Evolutionary conservation across 2,329 filamentous ascomycete species (phyloP).

Genomic region (Dissoconium aciculare): DNA sequence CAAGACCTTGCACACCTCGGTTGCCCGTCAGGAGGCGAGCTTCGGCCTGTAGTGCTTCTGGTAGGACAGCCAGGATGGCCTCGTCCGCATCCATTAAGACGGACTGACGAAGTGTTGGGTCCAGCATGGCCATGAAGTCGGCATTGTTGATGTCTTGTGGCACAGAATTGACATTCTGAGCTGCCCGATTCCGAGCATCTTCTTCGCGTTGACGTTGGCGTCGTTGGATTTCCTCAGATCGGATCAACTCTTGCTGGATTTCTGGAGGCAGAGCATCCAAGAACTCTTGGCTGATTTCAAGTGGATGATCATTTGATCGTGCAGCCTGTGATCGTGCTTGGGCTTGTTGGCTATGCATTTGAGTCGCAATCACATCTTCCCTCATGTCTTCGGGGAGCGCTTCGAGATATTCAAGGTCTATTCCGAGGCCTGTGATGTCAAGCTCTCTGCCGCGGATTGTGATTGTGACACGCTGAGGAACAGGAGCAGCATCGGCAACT

Average conservation of each 20-base stretch:
- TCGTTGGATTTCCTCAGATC: constrained; percentile 78
- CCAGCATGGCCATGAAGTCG: constrained; percentile 80
- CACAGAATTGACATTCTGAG: constrained; percentile 27
- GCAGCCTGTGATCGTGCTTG: constrained; percentile 66
- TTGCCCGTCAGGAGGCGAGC: constrained; percentile 55
- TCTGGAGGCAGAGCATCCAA: constrained; percentile 82
- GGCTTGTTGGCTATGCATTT: constrained; percentile 57
- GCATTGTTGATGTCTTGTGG: constrained; percentile 75
- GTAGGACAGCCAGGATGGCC: constrained; percentile 67
- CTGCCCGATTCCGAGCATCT: constrained; percentile 49
- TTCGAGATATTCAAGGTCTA: constrained; percentile 85
- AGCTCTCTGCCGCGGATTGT: constrained; percentile 69
- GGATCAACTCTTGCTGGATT: constrained; percentile 75
- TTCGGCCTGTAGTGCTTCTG: constrained; percentile 73
- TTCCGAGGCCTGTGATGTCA: constrained; percentile 87
- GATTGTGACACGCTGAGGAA: constrained; percentile 61
- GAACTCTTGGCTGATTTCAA: constrained; percentile 83
- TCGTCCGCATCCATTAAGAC: constrained; percentile 87
- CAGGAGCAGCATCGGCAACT: constrained; percentile 9
- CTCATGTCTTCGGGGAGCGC: constrained; percentile 95
- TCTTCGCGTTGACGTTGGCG: constrained; percentile 78
- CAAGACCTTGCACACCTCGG: constrained; percentile 19
- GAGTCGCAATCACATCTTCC: constrained; percentile 73
- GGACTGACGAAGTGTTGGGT: constrained; percentile 68
- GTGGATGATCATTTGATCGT: constrained; percentile 56